Conservation (phyloP, 495 filamentous ascomycete genomes). For the Penicillium riverlandense region DNA sequence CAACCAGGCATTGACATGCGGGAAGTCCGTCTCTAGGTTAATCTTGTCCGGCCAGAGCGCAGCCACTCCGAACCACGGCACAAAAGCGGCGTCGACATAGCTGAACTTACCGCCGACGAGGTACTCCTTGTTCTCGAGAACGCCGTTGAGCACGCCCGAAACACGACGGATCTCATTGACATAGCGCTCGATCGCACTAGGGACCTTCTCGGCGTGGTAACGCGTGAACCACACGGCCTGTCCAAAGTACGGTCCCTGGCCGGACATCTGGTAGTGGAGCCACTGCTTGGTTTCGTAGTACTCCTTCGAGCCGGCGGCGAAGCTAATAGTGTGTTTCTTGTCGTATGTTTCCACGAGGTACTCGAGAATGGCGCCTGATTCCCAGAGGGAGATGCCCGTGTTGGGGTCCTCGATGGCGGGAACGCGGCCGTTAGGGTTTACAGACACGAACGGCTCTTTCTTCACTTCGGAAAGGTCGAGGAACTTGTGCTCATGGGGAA, state of each 20-base stretch:
- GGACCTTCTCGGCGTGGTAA: slow-evolving; percentile 51
- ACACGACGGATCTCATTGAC: slow-evolving; percentile 54
- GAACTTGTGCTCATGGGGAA: slow-evolving; percentile 44
- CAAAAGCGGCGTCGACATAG: slow-evolving; percentile 53
- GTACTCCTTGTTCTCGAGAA: slow-evolving; percentile 44
- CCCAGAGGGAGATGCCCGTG: slow-evolving; percentile 58
- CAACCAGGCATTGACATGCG: slow-evolving; percentile 23
- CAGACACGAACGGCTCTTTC: slow-evolving; percentile 38
- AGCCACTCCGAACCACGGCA: slow-evolving; percentile 39
- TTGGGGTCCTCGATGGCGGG: slow-evolving; percentile 61
- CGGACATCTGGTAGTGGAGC: slow-evolving; percentile 58
- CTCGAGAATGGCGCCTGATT: slow-evolving; percentile 65
- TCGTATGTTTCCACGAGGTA: slow-evolving; percentile 72
- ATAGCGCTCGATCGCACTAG: slow-evolving; percentile 53
- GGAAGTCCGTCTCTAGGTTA: slow-evolving; percentile 18
- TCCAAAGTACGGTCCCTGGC: slow-evolving; percentile 66
- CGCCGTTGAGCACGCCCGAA: slow-evolving; percentile 47
- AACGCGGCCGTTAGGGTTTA: slow-evolving; percentile 69
- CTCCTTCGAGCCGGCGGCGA: slow-evolving; percentile 38
- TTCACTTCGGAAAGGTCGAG: slow-evolving; percentile 50
- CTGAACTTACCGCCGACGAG: slow-evolving; percentile 53
- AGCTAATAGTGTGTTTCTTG: slow-evolving; percentile 51
- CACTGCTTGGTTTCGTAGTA: slow-evolving; percentile 53
- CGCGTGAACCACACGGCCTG: slow-evolving; percentile 49
- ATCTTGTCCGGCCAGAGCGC: slow-evolving; percentile 3